Evolutionary conservation across 2,329 filamentous ascomycete genomes (phyloP).

Genomic region (Phialocephala subalpina): DNA sequence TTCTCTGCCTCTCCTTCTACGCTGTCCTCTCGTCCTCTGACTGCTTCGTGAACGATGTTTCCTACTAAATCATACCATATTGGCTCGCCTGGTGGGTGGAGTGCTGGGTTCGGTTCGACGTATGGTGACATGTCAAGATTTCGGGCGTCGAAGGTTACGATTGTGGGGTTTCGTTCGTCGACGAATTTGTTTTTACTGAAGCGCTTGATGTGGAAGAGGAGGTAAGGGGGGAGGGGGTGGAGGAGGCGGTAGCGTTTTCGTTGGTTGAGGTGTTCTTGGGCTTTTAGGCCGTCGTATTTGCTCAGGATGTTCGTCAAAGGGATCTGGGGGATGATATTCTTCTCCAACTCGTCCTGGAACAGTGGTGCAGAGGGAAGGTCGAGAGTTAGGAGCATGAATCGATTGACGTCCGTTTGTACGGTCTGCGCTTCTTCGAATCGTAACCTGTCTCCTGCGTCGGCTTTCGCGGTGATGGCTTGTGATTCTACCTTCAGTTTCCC

Average conservation of each 20-base stretch:
- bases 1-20: constrained; percentile 91
- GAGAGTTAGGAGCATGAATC: constrained; percentile 91
- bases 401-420: constrained; percentile 78
- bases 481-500: constrained; percentile 91
- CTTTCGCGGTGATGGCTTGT: constrained; percentile 90
- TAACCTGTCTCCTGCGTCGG: constrained; percentile 84
- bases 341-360: constrained; percentile 93
- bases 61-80: constrained; percentile 96
- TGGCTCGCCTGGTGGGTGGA: constrained; percentile 78
- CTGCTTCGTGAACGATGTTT: constrained; percentile 89
- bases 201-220: constrained; percentile 95
- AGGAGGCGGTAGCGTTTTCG: constrained; percentile 88
- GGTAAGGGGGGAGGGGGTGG: constrained; percentile 89
- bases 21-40: constrained; percentile 77
- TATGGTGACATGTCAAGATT: constrained; percentile 89
- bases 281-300: constrained; percentile 90
- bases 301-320: constrained; percentile 82
- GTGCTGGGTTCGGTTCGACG: constrained; percentile 82
- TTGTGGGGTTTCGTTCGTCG: constrained; percentile 93
- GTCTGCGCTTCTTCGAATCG: constrained; percentile 91
- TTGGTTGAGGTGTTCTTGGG: constrained; percentile 89
- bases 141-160: constrained; percentile 92
- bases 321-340: constrained; percentile 95
- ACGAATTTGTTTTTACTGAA: constrained; percentile 98
- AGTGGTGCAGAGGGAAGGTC: constrained; percentile 91